A percentile compares a stretch with the other conserved stretches of the same genome.
Conservation (phyloP, 768 basidiomycete genomes). For the Royoungia palumana region DNA sequence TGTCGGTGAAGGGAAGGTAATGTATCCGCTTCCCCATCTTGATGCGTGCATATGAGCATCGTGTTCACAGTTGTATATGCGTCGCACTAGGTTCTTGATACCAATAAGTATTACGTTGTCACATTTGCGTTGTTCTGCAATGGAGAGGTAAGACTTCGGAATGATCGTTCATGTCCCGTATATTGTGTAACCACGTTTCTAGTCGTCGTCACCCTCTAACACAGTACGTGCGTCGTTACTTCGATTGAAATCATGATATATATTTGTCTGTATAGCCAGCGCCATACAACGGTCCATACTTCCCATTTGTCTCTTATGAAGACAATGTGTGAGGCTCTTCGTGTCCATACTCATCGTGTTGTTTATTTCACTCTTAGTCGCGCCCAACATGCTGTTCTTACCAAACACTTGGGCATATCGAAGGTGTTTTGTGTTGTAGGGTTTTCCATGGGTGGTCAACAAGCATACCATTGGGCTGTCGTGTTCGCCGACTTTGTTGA, state of each 20-base stretch:
- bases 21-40: not conserved
- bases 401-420: slow-evolving; percentile 21
- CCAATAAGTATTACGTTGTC: slow-evolving; percentile 50
- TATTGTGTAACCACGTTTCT: not conserved
- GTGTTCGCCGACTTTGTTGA: slow-evolving; percentile 56
- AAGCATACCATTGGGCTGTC: slow-evolving; percentile 59
- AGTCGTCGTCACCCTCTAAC: slow-evolving; percentile 65
- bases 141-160: slow-evolving; percentile 43
- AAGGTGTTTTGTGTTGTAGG: slow-evolving; percentile 35
- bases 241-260: not conserved
- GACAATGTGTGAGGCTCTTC: slow-evolving; percentile 47
- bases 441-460: slow-evolving; percentile 60
- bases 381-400: slow-evolving; percentile 53
- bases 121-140: slow-evolving; percentile 58
- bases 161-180: not conserved
- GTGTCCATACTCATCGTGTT: not conserved
- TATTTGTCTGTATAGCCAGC: slow-evolving; percentile 34
- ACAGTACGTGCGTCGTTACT: slow-evolving; percentile 24
- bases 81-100: slow-evolving; percentile 41
- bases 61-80: not conserved
- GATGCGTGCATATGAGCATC: not conserved
- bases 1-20: slow-evolving; percentile 51
- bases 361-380: slow-evolving; percentile 33
- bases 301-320: slow-evolving; percentile 52
- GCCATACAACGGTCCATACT: slow-evolving; percentile 60